Base-by-base conservation (phyloP, 768 basidiomycete species). In the Boletus sp. region DNA sequence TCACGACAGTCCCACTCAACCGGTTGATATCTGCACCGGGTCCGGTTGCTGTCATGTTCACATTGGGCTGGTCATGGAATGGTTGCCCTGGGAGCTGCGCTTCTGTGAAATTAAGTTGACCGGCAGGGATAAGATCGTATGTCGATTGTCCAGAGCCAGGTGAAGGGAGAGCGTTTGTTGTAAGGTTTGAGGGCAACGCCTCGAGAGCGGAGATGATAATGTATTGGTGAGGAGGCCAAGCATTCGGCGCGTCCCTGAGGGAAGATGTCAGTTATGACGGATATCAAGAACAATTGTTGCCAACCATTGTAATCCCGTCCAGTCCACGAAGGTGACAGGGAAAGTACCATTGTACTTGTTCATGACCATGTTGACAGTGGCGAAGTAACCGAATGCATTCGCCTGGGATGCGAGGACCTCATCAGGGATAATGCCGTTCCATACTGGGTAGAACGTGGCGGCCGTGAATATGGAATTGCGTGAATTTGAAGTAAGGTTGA, bases 261-360 rank as follows among this genome's bases (percentile, higher is more conserved):
- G 17, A 40, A 24, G 20, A 28, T 2, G 30, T 61, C 51, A 49
- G 24, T 24, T n/a, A 33, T 24, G 12, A 39, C 11, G 20, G 46
- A 39, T 36, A 47, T 18, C 12, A 36, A 41, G 12, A 14, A 17
- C 12, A 36, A 58, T 33, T n/a, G 15, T n/a, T 14, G 5, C 72
- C 39, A 56, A 86, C 92, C 94, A 96, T 75, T 96, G 91, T 59
- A 86, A 76, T 11, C 92, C 92, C 1, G 86, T 87, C 62, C 61
- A 71, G 57, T 83, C 79, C 10, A 92, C 64, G 63, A 96, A 91
- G 0, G 90, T 92, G 7, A 83, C 76, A 0, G 94, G 93, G 67
- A 87, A 82, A 0, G 92, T 90, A 20, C 95, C 95, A 63, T 94
- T 93, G 69, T 93, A 98, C 44, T 85, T 82, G 69, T 87, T 88